A percentile compares a stretch with the other conserved stretches of the same genome.
Conservation (phyloP, 1,139 yeast genomes). For the Saccharomyces hybrid region DNA sequence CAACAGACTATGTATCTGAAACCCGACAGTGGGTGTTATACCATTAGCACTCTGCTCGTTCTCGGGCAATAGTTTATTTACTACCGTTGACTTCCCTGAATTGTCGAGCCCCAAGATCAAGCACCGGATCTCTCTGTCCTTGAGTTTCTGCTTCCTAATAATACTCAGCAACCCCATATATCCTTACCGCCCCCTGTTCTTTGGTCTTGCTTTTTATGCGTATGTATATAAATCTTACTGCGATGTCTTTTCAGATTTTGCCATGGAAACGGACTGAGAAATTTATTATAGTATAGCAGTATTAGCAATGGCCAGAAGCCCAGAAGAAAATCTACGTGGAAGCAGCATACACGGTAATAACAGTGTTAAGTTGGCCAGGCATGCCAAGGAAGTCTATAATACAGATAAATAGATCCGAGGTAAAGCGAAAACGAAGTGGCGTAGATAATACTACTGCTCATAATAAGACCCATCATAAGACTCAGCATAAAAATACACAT, state of each 20-base stretch:
- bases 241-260: neutral
- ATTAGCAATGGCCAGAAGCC: neutral
- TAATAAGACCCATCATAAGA: neutral
- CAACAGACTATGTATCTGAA: slow-evolving; percentile 46
- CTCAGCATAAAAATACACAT: slow-evolving; percentile 4
- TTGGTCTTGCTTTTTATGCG: neutral
- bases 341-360: neutral
- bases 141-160: slow-evolving; percentile 71
- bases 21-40: slow-evolving; percentile 61
- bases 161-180: slow-evolving; percentile 81
- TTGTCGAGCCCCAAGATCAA: slow-evolving; percentile 79
- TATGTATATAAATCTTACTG: neutral
- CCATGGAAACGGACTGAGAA: neutral
- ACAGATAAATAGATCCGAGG: slow-evolving; percentile 10
- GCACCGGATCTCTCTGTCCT: slow-evolving; percentile 70
- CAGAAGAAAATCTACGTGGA: neutral
- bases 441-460: neutral
- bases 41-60: slow-evolving; percentile 25
- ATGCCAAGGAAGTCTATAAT: slow-evolving; percentile 16
- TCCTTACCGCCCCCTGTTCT: neutral
- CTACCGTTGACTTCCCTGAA: slow-evolving; percentile 80
- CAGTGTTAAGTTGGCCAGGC: neutral
- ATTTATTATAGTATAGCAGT: neutral
- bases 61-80: slow-evolving; percentile 42
- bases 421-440: slow-evolving; percentile 8